These are phyloP conservation scores for Mangifera indica DNA, from an alignment of 345 rosid species.

Conservation along the genomic window DNA sequence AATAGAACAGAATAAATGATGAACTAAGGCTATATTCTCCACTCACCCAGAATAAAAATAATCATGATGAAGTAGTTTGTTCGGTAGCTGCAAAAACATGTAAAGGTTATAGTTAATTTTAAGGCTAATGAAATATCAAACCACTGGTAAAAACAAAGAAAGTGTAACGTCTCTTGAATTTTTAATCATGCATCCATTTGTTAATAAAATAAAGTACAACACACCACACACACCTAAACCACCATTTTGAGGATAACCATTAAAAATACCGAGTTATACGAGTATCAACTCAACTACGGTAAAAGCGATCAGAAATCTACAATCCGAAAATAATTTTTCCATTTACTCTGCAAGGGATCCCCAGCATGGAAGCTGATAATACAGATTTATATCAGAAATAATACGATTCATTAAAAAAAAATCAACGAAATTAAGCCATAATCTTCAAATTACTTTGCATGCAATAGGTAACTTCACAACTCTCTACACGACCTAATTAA, in stretches of 20 bases:
- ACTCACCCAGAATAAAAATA: constrained; percentile 73
- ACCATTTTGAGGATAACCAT: not conserved
- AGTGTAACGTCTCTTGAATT: not conserved
- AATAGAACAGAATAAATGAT: not conserved
- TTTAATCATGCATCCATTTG: not conserved
- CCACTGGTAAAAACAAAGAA: not conserved
- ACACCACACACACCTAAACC: not conserved
- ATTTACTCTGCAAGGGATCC: not conserved
- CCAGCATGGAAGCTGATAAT: not conserved
- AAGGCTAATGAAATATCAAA: not conserved
- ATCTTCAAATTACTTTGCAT: not conserved
- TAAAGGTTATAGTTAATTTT: not conserved
- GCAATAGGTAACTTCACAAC: not conserved
- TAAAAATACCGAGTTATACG: not conserved
- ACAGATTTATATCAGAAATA: not conserved
- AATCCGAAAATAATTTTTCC: not conserved
- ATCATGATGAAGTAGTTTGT: constrained; percentile 95
- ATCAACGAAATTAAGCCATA: not conserved
- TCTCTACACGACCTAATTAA: not conserved
- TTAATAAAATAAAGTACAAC: not conserved
- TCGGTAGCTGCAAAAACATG: constrained; percentile 68
- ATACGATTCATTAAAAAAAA: not conserved
- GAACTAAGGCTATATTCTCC: constrained; percentile 12
- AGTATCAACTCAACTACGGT: not conserved
- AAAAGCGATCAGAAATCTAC: not conserved